Conservation (phyloP, 805 yeast species). For the Brettanomyces bruxellensis region DNA sequence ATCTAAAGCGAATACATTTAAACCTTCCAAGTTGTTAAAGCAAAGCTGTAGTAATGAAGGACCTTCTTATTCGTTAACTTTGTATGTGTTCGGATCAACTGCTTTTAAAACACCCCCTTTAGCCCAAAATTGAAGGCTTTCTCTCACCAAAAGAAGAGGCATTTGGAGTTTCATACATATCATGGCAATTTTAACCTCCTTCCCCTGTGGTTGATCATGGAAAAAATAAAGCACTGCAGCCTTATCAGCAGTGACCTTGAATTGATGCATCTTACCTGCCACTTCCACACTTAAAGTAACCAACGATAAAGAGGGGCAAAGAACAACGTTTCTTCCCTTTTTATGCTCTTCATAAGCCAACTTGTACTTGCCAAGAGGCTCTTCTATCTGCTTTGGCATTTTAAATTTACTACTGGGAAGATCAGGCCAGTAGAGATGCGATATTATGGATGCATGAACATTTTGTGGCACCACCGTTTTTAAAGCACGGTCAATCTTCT, state of each 20-base stretch:
- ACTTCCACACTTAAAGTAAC: slow-evolving; percentile 54
- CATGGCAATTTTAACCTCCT: slow-evolving; percentile 19
- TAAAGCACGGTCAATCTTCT: slow-evolving; percentile 28
- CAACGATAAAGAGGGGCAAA: slow-evolving; percentile 51
- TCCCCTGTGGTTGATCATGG: slow-evolving; percentile 14
- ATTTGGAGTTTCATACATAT: slow-evolving; percentile 32
- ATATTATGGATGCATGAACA: slow-evolving; percentile 55
- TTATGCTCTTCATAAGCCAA: slow-evolving; percentile 33
- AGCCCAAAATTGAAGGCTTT: slow-evolving; percentile 54
- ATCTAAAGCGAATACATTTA: not conserved
- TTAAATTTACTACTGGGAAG: slow-evolving; percentile 33
- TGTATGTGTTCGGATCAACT: slow-evolving; percentile 27
- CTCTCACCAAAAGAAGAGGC: slow-evolving; percentile 30
- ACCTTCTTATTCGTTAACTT: slow-evolving; percentile 28
- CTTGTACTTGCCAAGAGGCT: slow-evolving; percentile 33
- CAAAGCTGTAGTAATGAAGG: not conserved
- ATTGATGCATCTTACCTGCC: slow-evolving; percentile 27
- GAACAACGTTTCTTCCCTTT: slow-evolving; percentile 48
- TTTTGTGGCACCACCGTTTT: slow-evolving; percentile 18
- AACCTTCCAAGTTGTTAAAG: not conserved
- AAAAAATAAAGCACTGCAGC: slow-evolving; percentile 44
- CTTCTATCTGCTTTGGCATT: slow-evolving; percentile 38
- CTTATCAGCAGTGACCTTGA: slow-evolving; percentile 57
- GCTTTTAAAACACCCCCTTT: slow-evolving; percentile 43
- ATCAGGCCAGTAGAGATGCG: slow-evolving; percentile 77